Evolutionary conservation across 1,284 basidiomycete genomes (phyloP).

Genomic region (Leccinum holopus): DNA sequence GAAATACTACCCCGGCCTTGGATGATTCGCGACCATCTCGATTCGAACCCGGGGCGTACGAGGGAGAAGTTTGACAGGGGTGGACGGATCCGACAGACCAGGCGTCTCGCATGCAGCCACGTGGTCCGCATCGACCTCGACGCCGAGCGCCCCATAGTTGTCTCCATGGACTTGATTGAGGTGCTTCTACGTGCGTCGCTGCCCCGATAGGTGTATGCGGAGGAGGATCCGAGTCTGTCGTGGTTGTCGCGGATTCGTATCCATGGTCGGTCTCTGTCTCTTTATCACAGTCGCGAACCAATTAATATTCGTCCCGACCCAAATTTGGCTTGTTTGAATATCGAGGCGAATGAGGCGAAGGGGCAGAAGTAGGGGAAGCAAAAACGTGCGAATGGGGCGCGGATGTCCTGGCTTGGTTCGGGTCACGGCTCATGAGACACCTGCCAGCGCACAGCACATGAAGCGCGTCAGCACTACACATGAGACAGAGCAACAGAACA

Average conservation of each 20-base stretch:
- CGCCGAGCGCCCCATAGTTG: conserved; percentile 11
- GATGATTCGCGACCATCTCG: too few relatives aligned
- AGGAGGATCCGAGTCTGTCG: conserved; percentile 32
- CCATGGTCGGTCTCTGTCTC: conserved; percentile 29
- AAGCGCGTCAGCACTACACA: conserved; percentile 8
- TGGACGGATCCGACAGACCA: too few relatives aligned
- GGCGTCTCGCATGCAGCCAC: too few relatives aligned
- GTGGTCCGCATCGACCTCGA: conserved; percentile 3
- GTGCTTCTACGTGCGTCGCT: conserved; percentile 2
- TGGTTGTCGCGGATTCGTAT: conserved; percentile 31
- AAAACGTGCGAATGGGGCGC: conserved; percentile 6
- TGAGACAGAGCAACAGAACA: conserved; percentile 4
- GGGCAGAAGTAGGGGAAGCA: conserved; percentile 2
- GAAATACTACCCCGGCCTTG: too few relatives aligned
- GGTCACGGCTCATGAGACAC: too few relatives aligned
- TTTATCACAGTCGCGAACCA: conserved; percentile 19
- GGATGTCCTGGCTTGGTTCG: too few relatives aligned
- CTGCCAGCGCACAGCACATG: too few relatives aligned
- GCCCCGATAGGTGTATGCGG: conserved; percentile 28
- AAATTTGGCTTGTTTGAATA: conserved; percentile 3
- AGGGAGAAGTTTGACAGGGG: too few relatives aligned
- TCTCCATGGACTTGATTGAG: conserved; percentile 18
- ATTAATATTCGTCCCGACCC: conserved; percentile 7
- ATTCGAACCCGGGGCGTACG: too few relatives aligned
- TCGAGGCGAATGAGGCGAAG: background rate